These are phyloP conservation scores for Diaporthe eres DNA, from an alignment of 2,329 filamentous ascomycete genomes.

Conservation along the genomic window DNA sequence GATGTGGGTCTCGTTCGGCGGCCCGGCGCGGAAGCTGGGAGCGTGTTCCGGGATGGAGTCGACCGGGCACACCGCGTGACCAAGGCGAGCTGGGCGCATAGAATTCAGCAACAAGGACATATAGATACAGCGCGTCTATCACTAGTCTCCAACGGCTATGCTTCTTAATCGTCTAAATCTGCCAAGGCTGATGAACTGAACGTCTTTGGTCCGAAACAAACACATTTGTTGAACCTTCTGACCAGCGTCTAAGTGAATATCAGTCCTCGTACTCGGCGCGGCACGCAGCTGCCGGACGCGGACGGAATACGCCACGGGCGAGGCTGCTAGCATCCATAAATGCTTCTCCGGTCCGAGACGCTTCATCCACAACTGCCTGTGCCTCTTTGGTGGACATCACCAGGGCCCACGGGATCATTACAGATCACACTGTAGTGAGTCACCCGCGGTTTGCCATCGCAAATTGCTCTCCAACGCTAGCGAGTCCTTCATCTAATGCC, in stretches of 20 bases:
- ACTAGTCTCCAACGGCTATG: background rate
- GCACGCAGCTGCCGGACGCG: background rate
- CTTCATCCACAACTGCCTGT: background rate
- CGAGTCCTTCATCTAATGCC: conserved; percentile 56
- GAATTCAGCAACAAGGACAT: background rate
- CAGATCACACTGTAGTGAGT: background rate
- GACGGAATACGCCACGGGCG: background rate
- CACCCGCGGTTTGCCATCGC: background rate
- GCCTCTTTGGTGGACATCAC: background rate
- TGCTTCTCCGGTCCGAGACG: background rate
- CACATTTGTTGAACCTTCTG: background rate
- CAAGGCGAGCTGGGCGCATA: background rate
- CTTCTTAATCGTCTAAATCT: background rate
- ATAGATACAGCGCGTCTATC: background rate
- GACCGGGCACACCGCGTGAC: background rate
- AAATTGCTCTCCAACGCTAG: background rate
- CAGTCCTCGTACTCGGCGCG: background rate
- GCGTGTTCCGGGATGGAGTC: background rate
- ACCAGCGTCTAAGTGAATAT: too few species aligned
- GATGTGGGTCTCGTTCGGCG: conserved; percentile 16
- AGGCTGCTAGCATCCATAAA: background rate
- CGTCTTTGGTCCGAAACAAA: background rate
- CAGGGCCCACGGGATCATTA: background rate
- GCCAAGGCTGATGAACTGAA: background rate
- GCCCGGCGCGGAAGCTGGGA: conserved; percentile 8